phyloP scores from a whole-genome alignment of 2,329 filamentous ascomycete species.

The Xylaria sp. region DNA sequence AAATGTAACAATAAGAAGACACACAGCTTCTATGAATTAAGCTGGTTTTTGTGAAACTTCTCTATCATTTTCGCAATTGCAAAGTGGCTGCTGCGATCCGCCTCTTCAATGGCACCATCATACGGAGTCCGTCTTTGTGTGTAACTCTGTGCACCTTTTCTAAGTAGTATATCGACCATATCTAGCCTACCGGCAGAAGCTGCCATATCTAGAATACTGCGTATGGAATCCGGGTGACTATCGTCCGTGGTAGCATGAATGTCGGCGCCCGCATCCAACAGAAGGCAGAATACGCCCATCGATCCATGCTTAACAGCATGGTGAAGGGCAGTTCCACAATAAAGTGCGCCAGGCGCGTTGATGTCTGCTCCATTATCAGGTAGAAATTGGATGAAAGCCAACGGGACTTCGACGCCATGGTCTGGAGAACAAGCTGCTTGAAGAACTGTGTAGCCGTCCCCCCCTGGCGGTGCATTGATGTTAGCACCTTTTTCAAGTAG shows the following conservation, averaged over 20 bases:
- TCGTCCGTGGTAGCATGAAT: no score
- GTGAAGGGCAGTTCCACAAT: neutral
- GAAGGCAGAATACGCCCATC: neutral
- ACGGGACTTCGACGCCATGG: neutral
- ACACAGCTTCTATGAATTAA: no score
- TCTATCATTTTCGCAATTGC: no score
- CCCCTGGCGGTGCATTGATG: neutral
- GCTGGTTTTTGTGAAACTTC: no score
- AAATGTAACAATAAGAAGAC: no score
- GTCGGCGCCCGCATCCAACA: neutral
- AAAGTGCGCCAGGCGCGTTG: neutral
- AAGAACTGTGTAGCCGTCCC: neutral
- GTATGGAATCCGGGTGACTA: no score
- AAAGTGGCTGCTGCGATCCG: no score
- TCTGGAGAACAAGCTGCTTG: neutral
- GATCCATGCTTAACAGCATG: neutral
- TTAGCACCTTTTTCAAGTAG: neutral
- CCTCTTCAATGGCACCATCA: neutral
- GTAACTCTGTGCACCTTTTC: neutral
- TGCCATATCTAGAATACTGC: neutral
- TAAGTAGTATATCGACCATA: neutral
- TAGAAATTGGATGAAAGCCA: neutral
- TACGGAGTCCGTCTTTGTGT: neutral
- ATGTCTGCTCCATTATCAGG: neutral
- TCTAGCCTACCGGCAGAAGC: neutral